Evolutionary conservation across 202 grass and related monocot genomes (phyloP), one percentile per base, ranked within the genome.

Genomic region (Digitaria exilis): DNA sequence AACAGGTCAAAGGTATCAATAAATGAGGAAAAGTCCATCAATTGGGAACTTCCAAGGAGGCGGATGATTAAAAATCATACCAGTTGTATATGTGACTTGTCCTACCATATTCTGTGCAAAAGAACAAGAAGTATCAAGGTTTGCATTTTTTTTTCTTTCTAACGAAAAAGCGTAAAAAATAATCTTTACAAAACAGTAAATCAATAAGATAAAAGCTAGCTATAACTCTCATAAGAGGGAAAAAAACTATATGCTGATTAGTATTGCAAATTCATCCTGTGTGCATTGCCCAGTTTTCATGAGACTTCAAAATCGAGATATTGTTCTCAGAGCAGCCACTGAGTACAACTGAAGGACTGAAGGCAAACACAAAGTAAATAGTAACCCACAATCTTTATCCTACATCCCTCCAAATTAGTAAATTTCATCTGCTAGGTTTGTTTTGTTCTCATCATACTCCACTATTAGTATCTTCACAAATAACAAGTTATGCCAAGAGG

Each of bases 31-130:
- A 69, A 15, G 9, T 78, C 61, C 35, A 86, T 71, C 41, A 43
- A 52, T 32, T 2, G 0, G 28, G 34, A 49, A 73, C 26, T 77
- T 56, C 43, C 29, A 75, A 57, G 63, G 18, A 59, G 52, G 34
- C 50, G n/a, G 65, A 79, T 43, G 32, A 75, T 80, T 10, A 46
- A 83, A 51, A 76, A 81, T 24, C 72, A 52, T 91, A 94, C 88
- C 92, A 94, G 82, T 91, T 94, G 83, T 94, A 91, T 84, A 94
- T 84, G 84, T 94, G 88, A 86, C 86, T 94, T 75, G 83, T 94
- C 80, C 88, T 81, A 77, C 88, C 92, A 87, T 94, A 94, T 77
- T 94, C 92, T 94, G 83, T 64, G 69, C n/a, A 78, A 82, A 82
- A 69, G 21, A 75, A 80, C 59, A 88, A 82, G 18, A 87, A 61